A percentile compares a stretch with the other conserved stretches of the same genome.
phyloP scores from a whole-genome alignment of 139 green algal species.

The Eudorina sp. region DNA sequence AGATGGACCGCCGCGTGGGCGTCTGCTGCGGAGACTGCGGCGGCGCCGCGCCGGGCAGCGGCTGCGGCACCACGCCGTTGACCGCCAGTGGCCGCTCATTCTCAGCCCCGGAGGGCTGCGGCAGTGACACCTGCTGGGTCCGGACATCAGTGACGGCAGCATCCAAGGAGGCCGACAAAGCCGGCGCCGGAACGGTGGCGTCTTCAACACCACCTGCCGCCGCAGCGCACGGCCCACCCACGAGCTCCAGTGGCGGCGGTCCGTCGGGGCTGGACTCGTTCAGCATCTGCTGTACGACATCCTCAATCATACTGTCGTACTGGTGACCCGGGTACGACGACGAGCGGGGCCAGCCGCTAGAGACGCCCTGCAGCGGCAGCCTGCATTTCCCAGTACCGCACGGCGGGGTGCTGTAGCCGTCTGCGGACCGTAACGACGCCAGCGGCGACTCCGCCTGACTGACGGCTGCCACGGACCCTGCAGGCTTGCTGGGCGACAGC shows the following conservation, averaged over 20 bases:
- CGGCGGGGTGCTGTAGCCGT: conserved; percentile 32
- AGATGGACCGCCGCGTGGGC: conserved; percentile 17
- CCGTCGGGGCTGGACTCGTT: conserved; percentile 21
- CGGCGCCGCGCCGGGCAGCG: not conserved
- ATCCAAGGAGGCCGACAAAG: not conserved
- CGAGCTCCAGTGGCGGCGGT: conserved; percentile 11
- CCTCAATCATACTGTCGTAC: conserved; percentile 50
- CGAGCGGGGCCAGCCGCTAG: not conserved
- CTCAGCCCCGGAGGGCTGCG: not conserved
- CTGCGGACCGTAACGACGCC: not conserved
- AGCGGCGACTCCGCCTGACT: not conserved
- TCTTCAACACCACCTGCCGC: not conserved
- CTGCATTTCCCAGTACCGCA: not conserved
- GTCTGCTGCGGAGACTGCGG: conserved; percentile 2
- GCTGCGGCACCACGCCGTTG: not conserved
- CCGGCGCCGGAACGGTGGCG: not conserved
- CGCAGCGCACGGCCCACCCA: not conserved
- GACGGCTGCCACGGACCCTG: too few species aligned
- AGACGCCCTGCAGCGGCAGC: too few species aligned
- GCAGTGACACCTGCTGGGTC: not conserved
- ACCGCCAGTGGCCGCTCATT: not conserved
- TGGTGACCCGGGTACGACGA: conserved; percentile 26
- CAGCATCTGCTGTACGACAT: conserved; percentile 46
- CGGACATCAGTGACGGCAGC: not conserved
- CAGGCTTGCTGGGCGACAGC: not conserved